phyloP scores from a whole-genome alignment of 331 rosid species.

The Malus hybrid region DNA sequence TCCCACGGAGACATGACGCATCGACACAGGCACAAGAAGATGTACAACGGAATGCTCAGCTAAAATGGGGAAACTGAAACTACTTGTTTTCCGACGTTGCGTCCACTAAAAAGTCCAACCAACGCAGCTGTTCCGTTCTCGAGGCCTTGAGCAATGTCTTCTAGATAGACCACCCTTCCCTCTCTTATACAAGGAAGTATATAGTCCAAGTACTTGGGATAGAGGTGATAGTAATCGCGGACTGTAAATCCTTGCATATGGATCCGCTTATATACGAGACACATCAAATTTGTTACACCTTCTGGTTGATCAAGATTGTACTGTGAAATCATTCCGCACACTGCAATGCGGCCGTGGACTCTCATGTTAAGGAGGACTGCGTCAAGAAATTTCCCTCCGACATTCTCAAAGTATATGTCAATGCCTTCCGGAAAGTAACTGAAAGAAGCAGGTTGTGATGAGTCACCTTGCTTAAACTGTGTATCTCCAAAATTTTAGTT shows the following conservation, averaged over 20 bases:
- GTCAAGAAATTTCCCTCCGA: slow-evolving; percentile 20
- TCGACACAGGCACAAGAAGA: not conserved
- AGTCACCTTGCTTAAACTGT: not conserved
- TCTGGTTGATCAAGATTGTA: slow-evolving; percentile 7
- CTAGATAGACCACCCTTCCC: slow-evolving; percentile 5
- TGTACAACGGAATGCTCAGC: not conserved
- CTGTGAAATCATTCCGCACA: slow-evolving; percentile 23
- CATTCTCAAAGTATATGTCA: slow-evolving; percentile 25
- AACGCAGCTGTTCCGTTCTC: slow-evolving; percentile 3
- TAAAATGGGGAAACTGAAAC: not conserved
- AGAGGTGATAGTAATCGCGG: slow-evolving; percentile 1
- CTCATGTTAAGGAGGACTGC: slow-evolving; percentile 20
- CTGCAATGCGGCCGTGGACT: slow-evolving; percentile 18
- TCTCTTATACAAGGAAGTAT: slow-evolving; percentile 10
- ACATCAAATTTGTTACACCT: slow-evolving; percentile 9
- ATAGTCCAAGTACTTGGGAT: slow-evolving; percentile 9
- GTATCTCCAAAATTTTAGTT: not conserved
- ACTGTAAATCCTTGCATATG: not conserved
- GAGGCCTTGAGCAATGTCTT: slow-evolving; percentile 11
- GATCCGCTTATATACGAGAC: not conserved
- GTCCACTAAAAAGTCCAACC: slow-evolving; percentile 7
- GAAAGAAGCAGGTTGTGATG: not conserved
- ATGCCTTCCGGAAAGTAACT: slow-evolving; percentile 23
- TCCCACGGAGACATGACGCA: not conserved
- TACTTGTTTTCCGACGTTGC: slow-evolving; percentile 10